A percentile compares a stretch with the other conserved stretches of the same genome.
Conservation (phyloP, 768 basidiomycete genomes). For the Suillus paluster region DNA sequence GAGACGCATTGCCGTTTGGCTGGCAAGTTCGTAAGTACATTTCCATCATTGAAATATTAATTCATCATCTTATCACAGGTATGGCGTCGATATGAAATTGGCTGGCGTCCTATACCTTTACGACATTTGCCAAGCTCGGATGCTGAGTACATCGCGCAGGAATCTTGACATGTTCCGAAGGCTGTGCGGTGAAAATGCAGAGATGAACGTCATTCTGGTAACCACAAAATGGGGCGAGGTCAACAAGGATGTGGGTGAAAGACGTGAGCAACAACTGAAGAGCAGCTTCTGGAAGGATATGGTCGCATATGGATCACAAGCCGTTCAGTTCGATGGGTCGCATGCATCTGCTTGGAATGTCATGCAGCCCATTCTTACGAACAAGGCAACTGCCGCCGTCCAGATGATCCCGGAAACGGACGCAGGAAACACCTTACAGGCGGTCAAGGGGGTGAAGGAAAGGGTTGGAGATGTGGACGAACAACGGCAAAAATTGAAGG, state of each 20-base stretch:
- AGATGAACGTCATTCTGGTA: conserved; percentile 34
- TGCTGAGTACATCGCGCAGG: conserved; percentile 30
- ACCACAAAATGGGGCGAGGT: conserved; percentile 43
- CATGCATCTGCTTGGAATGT: conserved; percentile 34
- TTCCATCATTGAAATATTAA: background rate
- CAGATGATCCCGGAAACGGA: background rate
- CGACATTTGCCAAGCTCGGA: conserved; percentile 36
- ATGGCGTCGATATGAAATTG: conserved; percentile 27
- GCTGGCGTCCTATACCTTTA: conserved; percentile 41
- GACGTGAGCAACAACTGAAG: conserved; percentile 34
- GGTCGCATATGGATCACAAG: conserved; percentile 29
- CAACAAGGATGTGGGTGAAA: conserved; percentile 18
- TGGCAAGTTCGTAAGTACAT: conserved; percentile 27
- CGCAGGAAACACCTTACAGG: background rate
- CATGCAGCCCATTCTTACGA: conserved; percentile 17
- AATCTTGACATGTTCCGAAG: conserved; percentile 36
- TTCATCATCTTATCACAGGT: conserved; percentile 18
- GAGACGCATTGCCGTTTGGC: conserved; percentile 27
- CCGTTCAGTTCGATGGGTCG: conserved; percentile 26
- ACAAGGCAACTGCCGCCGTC: background rate
- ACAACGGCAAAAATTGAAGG: too few relatives aligned
- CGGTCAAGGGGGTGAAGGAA: too few relatives aligned
- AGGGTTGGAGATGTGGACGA: too few relatives aligned
- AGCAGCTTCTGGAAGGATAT: conserved; percentile 31
- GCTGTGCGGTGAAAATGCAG: conserved; percentile 29